Evolutionary conservation across 1,284 basidiomycete species (phyloP).

Genomic region (Pseudozyma flocculosa): DNA sequence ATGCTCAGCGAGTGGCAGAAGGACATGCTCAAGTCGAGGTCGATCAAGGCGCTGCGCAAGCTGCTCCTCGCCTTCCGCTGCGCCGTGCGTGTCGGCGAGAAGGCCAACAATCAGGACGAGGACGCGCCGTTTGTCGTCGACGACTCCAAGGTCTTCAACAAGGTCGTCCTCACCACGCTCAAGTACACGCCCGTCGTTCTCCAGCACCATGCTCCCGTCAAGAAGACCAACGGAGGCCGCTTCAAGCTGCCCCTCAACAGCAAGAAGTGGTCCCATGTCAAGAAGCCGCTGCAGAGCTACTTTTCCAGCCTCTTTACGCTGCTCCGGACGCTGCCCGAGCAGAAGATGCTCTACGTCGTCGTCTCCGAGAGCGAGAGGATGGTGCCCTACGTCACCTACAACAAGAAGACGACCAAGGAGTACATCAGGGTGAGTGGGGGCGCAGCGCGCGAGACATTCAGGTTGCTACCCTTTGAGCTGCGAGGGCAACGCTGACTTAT

Average conservation of each 20-base stretch:
- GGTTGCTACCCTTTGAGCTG: too few relatives aligned
- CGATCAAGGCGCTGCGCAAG: conserved; percentile 79
- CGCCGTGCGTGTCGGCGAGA: conserved; percentile 48
- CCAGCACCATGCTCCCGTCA: conserved; percentile 82
- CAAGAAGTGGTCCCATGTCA: conserved; percentile 66
- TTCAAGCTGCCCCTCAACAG: conserved; percentile 61
- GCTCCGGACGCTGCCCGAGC: conserved; percentile 47
- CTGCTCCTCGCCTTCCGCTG: conserved; percentile 64
- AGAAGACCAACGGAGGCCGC: conserved; percentile 60
- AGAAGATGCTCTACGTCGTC: conserved; percentile 64
- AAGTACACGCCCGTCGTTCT: conserved; percentile 89
- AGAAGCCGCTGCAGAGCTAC: conserved; percentile 78
- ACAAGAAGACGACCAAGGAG: conserved; percentile 45
- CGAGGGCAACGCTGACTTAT: too few relatives aligned
- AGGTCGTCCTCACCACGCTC: conserved; percentile 81
- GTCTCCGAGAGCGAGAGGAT: conserved; percentile 53
- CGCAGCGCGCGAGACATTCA: too few relatives aligned
- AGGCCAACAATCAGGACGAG: conserved; percentile 21
- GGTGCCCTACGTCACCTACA: conserved; percentile 51
- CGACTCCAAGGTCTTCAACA: conserved; percentile 69
- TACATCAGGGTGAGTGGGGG: conserved; percentile 38
- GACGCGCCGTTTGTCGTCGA: conserved; percentile 45
- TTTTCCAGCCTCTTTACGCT: conserved; percentile 50
- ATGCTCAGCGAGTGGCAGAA: conserved; percentile 84
- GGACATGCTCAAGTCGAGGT: conserved; percentile 82